These are phyloP conservation scores for Hymenoscyphus salicellus DNA, from an alignment of 2,329 filamentous ascomycete species.

Conservation along the genomic window DNA sequence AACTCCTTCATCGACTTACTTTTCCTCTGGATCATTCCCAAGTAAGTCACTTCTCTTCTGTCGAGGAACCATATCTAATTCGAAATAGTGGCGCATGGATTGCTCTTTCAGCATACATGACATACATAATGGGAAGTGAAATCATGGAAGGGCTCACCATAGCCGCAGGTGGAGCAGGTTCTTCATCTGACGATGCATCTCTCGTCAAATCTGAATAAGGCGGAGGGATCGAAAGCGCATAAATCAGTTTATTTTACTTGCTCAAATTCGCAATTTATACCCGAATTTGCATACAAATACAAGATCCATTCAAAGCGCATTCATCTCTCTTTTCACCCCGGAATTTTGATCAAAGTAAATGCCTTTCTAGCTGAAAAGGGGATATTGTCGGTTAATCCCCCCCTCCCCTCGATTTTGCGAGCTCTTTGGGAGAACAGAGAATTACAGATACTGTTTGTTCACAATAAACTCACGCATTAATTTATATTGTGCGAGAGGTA, in stretches of 20 bases:
- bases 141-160: conserved; percentile 57
- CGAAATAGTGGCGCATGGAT: conserved; percentile 60
- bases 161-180: conserved; percentile 35
- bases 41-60: conserved; percentile 47
- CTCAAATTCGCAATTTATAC: background rate
- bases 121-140: conserved; percentile 57
- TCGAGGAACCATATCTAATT: conserved; percentile 20
- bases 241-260: background rate
- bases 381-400: too few species aligned
- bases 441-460: too few species aligned
- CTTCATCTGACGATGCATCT: conserved; percentile 25
- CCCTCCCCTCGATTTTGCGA: too few species aligned
- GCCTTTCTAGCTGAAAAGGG: background rate
- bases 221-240: background rate
- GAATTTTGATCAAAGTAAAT: background rate
- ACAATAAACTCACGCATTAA: too few species aligned
- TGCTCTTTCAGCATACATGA: conserved; percentile 60
- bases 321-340: background rate
- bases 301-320: background rate
- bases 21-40: conserved; percentile 63
- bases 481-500: too few species aligned
- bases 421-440: too few species aligned
- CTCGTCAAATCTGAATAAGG: conserved; percentile 27
- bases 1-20: conserved; percentile 53
- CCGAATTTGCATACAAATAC: background rate